Conservation (phyloP, 2,329 filamentous ascomycete species). For the Epichloe coenophiala region DNA sequence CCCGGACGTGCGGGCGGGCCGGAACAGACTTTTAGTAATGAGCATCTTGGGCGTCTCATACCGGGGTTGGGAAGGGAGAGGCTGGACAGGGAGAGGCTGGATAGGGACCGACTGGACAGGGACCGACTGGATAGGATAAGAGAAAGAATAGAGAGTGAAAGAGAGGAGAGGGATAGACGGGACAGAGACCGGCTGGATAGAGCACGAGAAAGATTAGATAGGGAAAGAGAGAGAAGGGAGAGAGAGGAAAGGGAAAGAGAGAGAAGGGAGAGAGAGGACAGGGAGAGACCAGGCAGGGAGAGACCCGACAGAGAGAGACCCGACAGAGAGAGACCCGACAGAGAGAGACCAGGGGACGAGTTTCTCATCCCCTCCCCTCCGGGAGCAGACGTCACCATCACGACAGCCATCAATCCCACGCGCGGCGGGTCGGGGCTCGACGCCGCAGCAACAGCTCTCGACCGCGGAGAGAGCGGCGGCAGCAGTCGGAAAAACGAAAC, state of each 20-base stretch:
- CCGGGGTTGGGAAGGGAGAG: no score
- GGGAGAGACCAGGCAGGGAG: background rate
- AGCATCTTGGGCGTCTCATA: no score
- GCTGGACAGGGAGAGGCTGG: no score
- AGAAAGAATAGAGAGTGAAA: no score
- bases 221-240: no score
- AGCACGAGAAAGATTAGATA: no score
- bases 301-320: background rate
- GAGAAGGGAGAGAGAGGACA: background rate
- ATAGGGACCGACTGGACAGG: no score
- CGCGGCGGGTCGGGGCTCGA: background rate
- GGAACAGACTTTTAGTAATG: no score
- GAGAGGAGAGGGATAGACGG: no score
- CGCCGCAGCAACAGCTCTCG: background rate
- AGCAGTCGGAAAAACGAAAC: background rate
- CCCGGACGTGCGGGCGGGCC: no score
- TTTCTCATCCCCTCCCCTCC: background rate
- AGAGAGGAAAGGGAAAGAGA: background rate
- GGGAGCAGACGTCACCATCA: background rate
- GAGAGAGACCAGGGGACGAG: background rate
- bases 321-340: background rate
- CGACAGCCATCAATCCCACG: background rate
- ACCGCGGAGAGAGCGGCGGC: background rate
- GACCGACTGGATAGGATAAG: no score
- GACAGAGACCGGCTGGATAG: no score